phyloP scores from a whole-genome alignment of 2,329 filamentous ascomycete species.

The Arthroderma sp. region DNA sequence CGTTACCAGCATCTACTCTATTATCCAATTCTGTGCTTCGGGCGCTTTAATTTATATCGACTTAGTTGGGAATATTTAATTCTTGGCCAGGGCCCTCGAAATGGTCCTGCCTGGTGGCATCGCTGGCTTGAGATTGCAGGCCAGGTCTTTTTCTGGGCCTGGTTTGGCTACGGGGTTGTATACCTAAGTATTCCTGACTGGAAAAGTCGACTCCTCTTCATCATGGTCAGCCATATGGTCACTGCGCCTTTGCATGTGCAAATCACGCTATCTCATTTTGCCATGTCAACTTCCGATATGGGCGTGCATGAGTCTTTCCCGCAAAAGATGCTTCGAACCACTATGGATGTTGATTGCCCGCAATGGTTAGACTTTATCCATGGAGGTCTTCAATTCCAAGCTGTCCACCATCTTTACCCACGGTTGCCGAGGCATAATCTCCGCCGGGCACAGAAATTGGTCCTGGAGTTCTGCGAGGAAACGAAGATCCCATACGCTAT shows the following conservation, averaged over 20 bases:
- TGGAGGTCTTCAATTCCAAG: slow-evolving; percentile 80
- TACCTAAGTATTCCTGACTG: slow-evolving; percentile 60
- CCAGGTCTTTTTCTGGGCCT: slow-evolving; percentile 70
- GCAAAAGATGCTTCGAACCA: slow-evolving; percentile 81
- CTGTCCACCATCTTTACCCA: slow-evolving; percentile 74
- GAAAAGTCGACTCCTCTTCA: slow-evolving; percentile 57
- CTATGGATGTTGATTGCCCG: slow-evolving; percentile 86
- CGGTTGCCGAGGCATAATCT: slow-evolving; percentile 77
- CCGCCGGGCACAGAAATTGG: slow-evolving; percentile 59
- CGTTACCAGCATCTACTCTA: slow-evolving; percentile 71
- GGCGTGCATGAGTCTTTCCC: slow-evolving; percentile 77
- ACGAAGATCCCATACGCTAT: slow-evolving; percentile 74
- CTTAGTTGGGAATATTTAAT: slow-evolving; percentile 70
- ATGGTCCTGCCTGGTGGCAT: slow-evolving; percentile 72
- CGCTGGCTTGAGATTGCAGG: slow-evolving; percentile 66
- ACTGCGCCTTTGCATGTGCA: slow-evolving; percentile 76
- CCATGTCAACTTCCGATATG: slow-evolving; percentile 81
- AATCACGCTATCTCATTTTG: slow-evolving; percentile 84
- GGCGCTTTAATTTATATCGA: slow-evolving; percentile 75
- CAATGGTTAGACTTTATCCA: slow-evolving; percentile 82
- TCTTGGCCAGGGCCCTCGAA: slow-evolving; percentile 53
- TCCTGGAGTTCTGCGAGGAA: slow-evolving; percentile 69
- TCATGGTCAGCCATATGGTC: slow-evolving; percentile 68
- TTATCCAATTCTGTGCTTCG: slow-evolving; percentile 68
- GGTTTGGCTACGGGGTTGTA: slow-evolving; percentile 73